phyloP scores from a whole-genome alignment of 441 rosid genomes.

The Theobroma grandiflorum region DNA sequence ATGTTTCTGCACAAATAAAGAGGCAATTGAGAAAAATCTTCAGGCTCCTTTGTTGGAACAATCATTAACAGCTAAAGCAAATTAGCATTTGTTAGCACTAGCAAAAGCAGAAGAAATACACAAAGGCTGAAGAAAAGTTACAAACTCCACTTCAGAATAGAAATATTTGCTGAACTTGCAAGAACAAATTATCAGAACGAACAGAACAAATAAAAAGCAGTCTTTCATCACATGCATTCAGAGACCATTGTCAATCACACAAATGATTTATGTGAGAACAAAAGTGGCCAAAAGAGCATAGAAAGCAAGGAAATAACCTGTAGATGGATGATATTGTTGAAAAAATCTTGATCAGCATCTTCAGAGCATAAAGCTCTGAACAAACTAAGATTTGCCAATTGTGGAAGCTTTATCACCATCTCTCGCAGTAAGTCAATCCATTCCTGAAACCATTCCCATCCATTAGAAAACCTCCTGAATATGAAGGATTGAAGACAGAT shows the following conservation, averaged over 20 bases:
- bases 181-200: constrained; percentile 5
- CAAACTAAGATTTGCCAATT: constrained; percentile 59
- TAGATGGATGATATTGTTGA: constrained; percentile 77
- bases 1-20: constrained; percentile 62
- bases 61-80: background rate
- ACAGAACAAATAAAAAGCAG: background rate
- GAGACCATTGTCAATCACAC: background rate
- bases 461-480: constrained; percentile 22
- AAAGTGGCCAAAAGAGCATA: background rate
- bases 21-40: constrained; percentile 1
- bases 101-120: constrained; percentile 1
- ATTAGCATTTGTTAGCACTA: background rate
- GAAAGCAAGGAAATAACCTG: constrained; percentile 59
- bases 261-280: background rate
- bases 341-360: constrained; percentile 90
- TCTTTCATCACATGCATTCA: background rate
- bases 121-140: background rate
- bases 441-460: constrained; percentile 59
- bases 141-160: background rate
- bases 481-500: background rate
- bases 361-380: constrained; percentile 79
- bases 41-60: background rate
- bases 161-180: background rate
- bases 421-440: constrained; percentile 88
- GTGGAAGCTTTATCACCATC: constrained; percentile 86